A percentile compares a stretch with the other conserved stretches of the same genome.
These are phyloP conservation scores for Sordariomycetes sp. DNA, from an alignment of 2,329 filamentous ascomycete species.

Conservation along the genomic window DNA sequence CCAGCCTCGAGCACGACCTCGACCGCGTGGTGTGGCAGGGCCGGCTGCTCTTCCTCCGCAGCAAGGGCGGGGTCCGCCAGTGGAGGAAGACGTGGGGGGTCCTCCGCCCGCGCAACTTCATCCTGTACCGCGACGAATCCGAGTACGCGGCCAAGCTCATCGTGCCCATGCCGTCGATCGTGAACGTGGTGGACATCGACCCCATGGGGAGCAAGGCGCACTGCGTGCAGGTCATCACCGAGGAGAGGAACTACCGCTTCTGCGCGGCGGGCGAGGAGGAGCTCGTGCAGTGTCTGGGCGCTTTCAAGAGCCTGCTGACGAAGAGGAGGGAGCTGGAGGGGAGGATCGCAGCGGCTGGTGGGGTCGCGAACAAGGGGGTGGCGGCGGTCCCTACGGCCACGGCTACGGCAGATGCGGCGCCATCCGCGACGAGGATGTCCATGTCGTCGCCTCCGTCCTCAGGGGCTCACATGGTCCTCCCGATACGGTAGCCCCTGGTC, in stretches of 20 bases:
- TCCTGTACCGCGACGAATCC: slow-evolving; percentile 84
- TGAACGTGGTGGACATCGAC: slow-evolving; percentile 89
- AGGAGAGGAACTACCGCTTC: slow-evolving; percentile 76
- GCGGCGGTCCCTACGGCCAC: not conserved
- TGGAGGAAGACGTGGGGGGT: slow-evolving; percentile 97
- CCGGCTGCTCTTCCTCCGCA: slow-evolving; percentile 75
- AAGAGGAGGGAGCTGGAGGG: slow-evolving; percentile 55
- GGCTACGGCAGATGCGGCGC: not conserved
- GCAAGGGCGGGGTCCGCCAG: slow-evolving; percentile 71
- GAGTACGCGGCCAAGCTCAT: slow-evolving; percentile 85
- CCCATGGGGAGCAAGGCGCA: slow-evolving; percentile 73
- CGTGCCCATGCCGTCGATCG: slow-evolving; percentile 64
- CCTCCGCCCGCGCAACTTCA: slow-evolving; percentile 71
- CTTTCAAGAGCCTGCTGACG: slow-evolving; percentile 76
- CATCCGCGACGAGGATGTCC: not conserved
- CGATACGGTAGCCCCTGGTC: not conserved
- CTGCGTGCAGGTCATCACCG: slow-evolving; percentile 88
- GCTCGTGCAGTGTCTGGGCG: slow-evolving; percentile 75
- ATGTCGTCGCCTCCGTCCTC: not conserved
- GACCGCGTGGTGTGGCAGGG: slow-evolving; percentile 93
- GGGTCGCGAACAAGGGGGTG: not conserved
- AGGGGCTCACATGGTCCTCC: not conserved
- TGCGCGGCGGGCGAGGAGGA: slow-evolving; percentile 72
- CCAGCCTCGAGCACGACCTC: slow-evolving; percentile 51
- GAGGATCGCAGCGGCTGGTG: slow-evolving; percentile 23